Conservation (phyloP, 2,329 filamentous ascomycete species). For the Aspergillus pseudoviridinutans region DNA sequence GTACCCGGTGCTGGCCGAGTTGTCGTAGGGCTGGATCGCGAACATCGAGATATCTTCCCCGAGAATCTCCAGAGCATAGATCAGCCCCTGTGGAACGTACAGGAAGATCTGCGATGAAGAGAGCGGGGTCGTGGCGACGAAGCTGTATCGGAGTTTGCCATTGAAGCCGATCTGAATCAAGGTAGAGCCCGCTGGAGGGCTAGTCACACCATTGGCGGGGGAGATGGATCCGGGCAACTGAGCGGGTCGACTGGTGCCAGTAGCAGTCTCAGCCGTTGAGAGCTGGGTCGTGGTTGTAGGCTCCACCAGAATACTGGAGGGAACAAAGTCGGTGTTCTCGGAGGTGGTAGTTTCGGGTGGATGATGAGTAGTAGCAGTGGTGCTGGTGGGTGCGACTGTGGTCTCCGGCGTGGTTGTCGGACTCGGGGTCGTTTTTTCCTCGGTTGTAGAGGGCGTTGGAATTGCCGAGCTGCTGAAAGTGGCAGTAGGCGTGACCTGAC, state of each 20-base stretch:
- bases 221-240: conserved; percentile 71
- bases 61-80: conserved; percentile 54
- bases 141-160: conserved; percentile 75
- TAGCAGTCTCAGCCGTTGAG: conserved; percentile 30
- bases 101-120: conserved; percentile 83
- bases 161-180: conserved; percentile 83
- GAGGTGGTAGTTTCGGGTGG: conserved; percentile 37
- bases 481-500: conserved; percentile 6
- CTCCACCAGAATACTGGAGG: conserved; percentile 26
- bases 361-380: conserved; percentile 29
- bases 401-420: conserved; percentile 14
- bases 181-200: conserved; percentile 60
- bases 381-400: conserved; percentile 12
- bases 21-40: conserved; percentile 73
- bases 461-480: conserved; percentile 17
- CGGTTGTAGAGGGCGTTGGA: conserved; percentile 18
- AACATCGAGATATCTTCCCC: conserved; percentile 59
- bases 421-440: background rate
- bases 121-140: conserved; percentile 67
- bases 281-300: conserved; percentile 22
- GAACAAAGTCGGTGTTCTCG: conserved; percentile 19
- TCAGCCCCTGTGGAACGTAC: conserved; percentile 68
- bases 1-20: conserved; percentile 62
- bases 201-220: conserved; percentile 58
- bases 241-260: conserved; percentile 51